Conservation (phyloP, 768 basidiomycete species). For the Cystofilobasidium bisporidii region DNA sequence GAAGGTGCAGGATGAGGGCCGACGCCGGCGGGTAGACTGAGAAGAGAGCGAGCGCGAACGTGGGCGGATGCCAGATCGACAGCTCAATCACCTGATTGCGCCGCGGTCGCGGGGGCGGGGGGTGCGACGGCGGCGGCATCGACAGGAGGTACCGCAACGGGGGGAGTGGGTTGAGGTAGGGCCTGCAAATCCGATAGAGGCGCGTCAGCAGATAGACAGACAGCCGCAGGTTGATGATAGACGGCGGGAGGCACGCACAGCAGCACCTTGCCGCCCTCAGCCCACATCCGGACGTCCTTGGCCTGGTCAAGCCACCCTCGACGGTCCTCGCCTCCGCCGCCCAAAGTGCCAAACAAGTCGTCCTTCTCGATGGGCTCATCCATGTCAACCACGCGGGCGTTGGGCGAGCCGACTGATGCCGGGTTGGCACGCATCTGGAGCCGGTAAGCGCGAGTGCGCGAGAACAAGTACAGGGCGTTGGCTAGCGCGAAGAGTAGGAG, state of each 20-base stretch:
- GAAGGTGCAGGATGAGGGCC: slow-evolving; percentile 22
- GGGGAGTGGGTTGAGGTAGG: slow-evolving; percentile 14
- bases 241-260: not conserved
- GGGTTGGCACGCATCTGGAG: slow-evolving; percentile 20
- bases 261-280: not conserved
- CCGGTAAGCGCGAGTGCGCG: slow-evolving; percentile 18
- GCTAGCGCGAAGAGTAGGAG: slow-evolving; percentile 11
- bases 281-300: not conserved
- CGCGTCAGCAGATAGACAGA: not conserved
- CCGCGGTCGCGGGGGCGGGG: not conserved
- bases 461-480: slow-evolving; percentile 27
- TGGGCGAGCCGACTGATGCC: slow-evolving; percentile 5
- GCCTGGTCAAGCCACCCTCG: not conserved
- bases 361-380: slow-evolving; percentile 15
- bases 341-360: not conserved
- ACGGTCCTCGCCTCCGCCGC: not conserved
- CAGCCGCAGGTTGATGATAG: no score
- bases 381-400: slow-evolving; percentile 16
- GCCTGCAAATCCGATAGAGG: not conserved
- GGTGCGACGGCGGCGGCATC: slow-evolving; percentile 15
- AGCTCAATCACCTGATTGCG: slow-evolving; percentile 16
- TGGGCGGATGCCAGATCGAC: slow-evolving; percentile 23
- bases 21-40: slow-evolving; percentile 12
- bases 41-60: slow-evolving; percentile 20
- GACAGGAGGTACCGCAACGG: slow-evolving; percentile 19